phyloP scores from a whole-genome alignment of 768 basidiomycete species.

The Boletus speciosus region DNA sequence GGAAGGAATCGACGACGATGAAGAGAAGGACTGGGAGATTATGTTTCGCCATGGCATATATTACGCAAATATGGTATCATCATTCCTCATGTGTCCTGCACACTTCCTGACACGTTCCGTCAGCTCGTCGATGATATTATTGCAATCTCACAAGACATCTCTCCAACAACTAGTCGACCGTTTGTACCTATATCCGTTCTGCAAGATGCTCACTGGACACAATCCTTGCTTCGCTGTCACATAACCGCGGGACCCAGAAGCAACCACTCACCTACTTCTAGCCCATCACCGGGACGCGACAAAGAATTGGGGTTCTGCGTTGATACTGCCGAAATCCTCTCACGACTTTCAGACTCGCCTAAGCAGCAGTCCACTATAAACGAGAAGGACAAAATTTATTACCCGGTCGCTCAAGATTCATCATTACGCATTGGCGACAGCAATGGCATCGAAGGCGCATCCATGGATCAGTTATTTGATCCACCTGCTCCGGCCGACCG shows the following conservation, averaged over 20 bases:
- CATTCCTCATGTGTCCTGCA: neutral
- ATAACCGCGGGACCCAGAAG: conserved; percentile 42
- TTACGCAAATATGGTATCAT: conserved; percentile 78
- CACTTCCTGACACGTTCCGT: neutral
- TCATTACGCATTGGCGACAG: conserved; percentile 75
- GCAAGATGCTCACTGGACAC: conserved; percentile 78
- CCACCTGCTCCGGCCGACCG: conserved; percentile 25
- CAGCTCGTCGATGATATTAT: conserved; percentile 81
- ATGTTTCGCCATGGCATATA: conserved; percentile 79
- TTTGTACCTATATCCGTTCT: conserved; percentile 67
- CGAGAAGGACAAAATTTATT: conserved; percentile 44
- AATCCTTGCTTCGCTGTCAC: conserved; percentile 60
- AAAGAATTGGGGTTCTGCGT: conserved; percentile 70
- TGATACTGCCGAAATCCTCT: conserved; percentile 50
- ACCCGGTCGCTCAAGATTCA: conserved; percentile 63
- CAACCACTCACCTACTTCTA: conserved; percentile 32
- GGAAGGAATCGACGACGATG: conserved; percentile 49
- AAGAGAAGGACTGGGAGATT: conserved; percentile 66
- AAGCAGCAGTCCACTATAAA: conserved; percentile 8
- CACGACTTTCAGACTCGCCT: conserved; percentile 25
- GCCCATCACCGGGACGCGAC: conserved; percentile 35
- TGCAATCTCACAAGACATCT: conserved; percentile 68
- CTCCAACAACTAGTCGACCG: conserved; percentile 61
- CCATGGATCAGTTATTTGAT: conserved; percentile 73
- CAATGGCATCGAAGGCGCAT: conserved; percentile 46